Evolutionary conservation across 129 eudicot species (phyloP), one percentile per base, ranked within the genome.

Genomic region (Smallanthus sonchifolius): DNA sequence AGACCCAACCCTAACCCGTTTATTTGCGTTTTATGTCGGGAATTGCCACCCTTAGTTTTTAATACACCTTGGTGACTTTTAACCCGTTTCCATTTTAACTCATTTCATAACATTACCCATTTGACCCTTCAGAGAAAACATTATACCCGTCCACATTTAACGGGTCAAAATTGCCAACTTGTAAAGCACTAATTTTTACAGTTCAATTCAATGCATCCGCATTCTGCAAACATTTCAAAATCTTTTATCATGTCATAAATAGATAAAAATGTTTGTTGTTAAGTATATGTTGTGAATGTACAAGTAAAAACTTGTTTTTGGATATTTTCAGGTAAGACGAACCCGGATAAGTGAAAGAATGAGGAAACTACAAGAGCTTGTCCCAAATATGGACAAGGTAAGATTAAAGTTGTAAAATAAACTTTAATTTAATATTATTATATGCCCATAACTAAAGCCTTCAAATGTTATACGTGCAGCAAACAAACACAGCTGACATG

Each of bases 381-480:
- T 95, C 47, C 99, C 99, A n/a, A 91, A 91, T 76, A 95, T 95
- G 99, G 99, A 91, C 78, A 95, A 88, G 92, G 99, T 95, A 84
- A 20, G 67, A 48, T 16, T 35, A 17, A 30, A 17, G 14, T 54
- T 1, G 6, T 6, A 24, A 7, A 42, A 59, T 59, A 6, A 15
- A 28, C 38, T 59, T 57, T 1, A 61, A 61, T 15, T 32, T 11
- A 7, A 36, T 14, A 6, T 40, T 51, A 38, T 65, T 75, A 28
- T 24, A n/a, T 65, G 43, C 13, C 49, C 9, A 32, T 3, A 68
- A 57, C 39, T 56, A 57, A 70, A 39, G 75, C 37, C 56, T 61
- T 69, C 19, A 43, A 10, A 59, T 51, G 14, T 2, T 48, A 43
- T 62, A 65, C 56, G 77, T 85, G 82, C 86, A 94, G 97, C 99